These are phyloP conservation scores for Berkeleyomyces basicola DNA, from an alignment of 2,329 filamentous ascomycete species.

Conservation along the genomic window DNA sequence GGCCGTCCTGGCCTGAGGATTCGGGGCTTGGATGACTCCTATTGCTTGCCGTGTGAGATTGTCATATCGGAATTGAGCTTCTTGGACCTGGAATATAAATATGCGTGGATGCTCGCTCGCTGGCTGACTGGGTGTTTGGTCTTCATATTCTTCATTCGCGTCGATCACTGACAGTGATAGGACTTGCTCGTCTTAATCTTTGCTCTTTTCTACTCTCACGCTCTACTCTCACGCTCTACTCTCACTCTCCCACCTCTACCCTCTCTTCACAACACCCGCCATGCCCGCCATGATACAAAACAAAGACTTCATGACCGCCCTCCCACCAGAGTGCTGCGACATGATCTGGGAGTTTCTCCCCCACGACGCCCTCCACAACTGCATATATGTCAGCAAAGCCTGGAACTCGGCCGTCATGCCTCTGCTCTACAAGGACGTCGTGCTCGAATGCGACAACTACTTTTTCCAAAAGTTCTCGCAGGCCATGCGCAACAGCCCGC, in stretches of 20 bases:
- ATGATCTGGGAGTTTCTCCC: slow-evolving; percentile 5
- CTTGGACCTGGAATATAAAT: not conserved
- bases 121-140: not conserved
- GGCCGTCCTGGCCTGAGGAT: not conserved
- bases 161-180: not conserved
- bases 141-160: not conserved
- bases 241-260: not conserved
- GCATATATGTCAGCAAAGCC: not conserved
- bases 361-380: not conserved
- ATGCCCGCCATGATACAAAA: slow-evolving; percentile 7
- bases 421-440: slow-evolving; percentile 8
- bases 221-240: no score
- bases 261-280: not conserved
- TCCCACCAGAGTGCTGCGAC: slow-evolving; percentile 7
- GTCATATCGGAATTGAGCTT: not conserved
- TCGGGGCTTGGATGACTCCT: not conserved
- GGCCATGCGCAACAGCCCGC: slow-evolving; percentile 6
- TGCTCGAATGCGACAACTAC: slow-evolving; percentile 10
- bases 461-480: slow-evolving; percentile 11
- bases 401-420: slow-evolving; percentile 2
- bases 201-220: not conserved
- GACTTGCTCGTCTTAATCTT: not conserved
- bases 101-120: not conserved
- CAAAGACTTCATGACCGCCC: slow-evolving; percentile 2
- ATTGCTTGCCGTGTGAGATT: not conserved